Conservation (phyloP, 306 rosid species). For the Corylus avellana region DNA sequence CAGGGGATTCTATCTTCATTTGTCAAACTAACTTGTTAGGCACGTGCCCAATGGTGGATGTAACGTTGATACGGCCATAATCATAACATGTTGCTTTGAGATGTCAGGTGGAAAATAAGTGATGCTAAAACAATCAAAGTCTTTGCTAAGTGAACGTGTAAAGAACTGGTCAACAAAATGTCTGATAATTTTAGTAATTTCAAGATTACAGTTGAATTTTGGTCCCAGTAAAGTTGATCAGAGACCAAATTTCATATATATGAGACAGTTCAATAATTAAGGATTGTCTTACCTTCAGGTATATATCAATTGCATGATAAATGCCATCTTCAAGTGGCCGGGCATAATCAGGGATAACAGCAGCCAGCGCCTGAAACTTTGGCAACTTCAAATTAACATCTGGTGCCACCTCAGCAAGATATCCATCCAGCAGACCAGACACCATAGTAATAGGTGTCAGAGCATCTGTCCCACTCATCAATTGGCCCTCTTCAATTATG, state of each 20-base stretch:
- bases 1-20: neutral
- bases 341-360: conserved; percentile 74
- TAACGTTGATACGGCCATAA: neutral
- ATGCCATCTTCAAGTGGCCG: conserved; percentile 79
- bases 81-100: neutral
- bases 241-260: neutral
- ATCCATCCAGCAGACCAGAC: conserved; percentile 74
- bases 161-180: neutral
- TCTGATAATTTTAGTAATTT: neutral
- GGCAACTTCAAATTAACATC: conserved; percentile 71
- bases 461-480: conserved; percentile 46
- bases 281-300: conserved; percentile 65
- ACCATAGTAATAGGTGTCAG: conserved; percentile 59
- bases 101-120: neutral
- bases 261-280: neutral
- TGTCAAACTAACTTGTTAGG: neutral
- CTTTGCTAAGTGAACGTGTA: neutral
- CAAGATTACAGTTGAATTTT: neutral
- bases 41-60: neutral
- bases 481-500: conserved; percentile 50
- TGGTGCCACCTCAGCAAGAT: conserved; percentile 89
- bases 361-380: conserved; percentile 77
- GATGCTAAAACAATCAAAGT: neutral
- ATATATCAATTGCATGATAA: conserved; percentile 82
- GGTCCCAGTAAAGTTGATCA: neutral